Evolutionary conservation across 345 rosid genomes (phyloP).

Genomic region (Citrus trifoliata): DNA sequence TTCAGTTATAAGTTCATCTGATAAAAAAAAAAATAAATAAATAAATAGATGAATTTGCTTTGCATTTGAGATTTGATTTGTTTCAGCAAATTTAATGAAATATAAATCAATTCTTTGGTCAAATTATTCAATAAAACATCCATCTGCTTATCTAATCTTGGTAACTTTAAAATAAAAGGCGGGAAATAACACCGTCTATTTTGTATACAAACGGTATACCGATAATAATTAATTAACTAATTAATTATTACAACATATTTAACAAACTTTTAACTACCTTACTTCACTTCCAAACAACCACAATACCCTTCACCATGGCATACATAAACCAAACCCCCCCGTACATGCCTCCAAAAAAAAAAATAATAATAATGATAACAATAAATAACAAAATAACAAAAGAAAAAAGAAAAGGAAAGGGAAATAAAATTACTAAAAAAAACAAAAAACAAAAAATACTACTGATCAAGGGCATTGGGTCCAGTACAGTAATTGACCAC

Average conservation of each 20-base stretch:
- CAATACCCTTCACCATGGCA: neutral
- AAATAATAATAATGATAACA: no score
- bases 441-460: constrained; percentile 10
- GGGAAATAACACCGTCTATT: neutral
- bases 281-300: constrained; percentile 13
- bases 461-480: constrained; percentile 88
- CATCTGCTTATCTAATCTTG: no score
- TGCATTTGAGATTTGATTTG: no score
- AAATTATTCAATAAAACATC: no score
- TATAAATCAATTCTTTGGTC: no score
- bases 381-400: no score
- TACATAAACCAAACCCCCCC: constrained; percentile 1
- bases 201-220: constrained; percentile 26
- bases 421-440: neutral
- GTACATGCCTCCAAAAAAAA: constrained; percentile 3
- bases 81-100: no score
- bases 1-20: no score
- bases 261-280: constrained; percentile 33
- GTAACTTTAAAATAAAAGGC: neutral
- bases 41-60: no score
- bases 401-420: neutral
- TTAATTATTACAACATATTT: constrained; percentile 12
- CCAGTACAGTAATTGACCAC: constrained; percentile 82
- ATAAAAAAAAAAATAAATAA: no score
- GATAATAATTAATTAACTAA: constrained; percentile 18